Evolutionary conservation across 108 stramenopile species (phyloP).

Genomic region (Cylindrotheca closterium): DNA sequence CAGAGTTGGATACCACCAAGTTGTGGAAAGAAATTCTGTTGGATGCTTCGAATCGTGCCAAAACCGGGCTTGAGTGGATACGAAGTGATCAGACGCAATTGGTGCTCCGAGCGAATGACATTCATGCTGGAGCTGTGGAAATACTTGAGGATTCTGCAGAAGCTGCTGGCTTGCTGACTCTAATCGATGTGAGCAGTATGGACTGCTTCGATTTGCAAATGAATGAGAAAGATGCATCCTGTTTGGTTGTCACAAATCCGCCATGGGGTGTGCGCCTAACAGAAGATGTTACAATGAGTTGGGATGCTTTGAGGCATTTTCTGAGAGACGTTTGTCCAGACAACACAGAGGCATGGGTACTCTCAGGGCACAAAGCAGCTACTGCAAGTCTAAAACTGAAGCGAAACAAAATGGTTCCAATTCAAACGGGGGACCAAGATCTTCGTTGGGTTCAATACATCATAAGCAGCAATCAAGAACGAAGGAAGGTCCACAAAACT

Average conservation of each 20-base stretch:
- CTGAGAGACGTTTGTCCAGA: slow-evolving; percentile 49
- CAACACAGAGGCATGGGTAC: slow-evolving; percentile 67
- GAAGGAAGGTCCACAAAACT: too few species aligned
- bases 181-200: slow-evolving; percentile 51
- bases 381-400: slow-evolving; percentile 67
- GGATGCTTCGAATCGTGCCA: slow-evolving; percentile 59
- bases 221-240: slow-evolving; percentile 1
- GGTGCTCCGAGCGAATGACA: slow-evolving; percentile 38
- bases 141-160: slow-evolving; percentile 35
- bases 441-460: slow-evolving; percentile 83
- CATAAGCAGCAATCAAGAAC: too few species aligned
- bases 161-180: slow-evolving; percentile 47
- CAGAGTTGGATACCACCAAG: slow-evolving; percentile 11
- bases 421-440: slow-evolving; percentile 73
- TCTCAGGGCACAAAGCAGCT: slow-evolving; percentile 70
- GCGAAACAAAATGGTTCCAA: slow-evolving; percentile 55
- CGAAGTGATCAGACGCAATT: slow-evolving; percentile 6
- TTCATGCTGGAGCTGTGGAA: slow-evolving; percentile 45
- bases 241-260: slow-evolving; percentile 67
- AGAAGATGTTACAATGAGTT: slow-evolving; percentile 71
- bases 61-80: slow-evolving; percentile 55
- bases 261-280: slow-evolving; percentile 81
- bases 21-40: slow-evolving; percentile 65
- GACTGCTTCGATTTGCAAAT: slow-evolving; percentile 65
- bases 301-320: slow-evolving; percentile 70